Percentiles rank a stretch among this genome's conserved stretches.
These are phyloP conservation scores for Zygoascus tannicola DNA, from an alignment of 805 yeast species.

Conservation along the genomic window DNA sequence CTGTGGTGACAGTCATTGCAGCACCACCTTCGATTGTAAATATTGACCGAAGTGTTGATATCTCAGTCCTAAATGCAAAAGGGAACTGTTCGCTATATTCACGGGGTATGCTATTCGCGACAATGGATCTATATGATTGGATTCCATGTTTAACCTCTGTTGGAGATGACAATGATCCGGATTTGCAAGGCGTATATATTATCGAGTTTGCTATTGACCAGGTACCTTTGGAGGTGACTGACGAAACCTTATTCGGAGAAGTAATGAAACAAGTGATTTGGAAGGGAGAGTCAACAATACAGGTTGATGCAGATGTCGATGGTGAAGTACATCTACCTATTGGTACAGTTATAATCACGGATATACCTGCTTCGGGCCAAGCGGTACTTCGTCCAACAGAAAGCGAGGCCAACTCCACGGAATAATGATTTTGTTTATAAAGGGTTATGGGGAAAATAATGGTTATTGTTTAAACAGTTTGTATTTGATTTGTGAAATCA, in stretches of 20 bases:
- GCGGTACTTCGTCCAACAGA: constrained; percentile 11
- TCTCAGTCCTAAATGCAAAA: constrained; percentile 31
- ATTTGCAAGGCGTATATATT: constrained; percentile 22
- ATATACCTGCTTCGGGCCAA: constrained; percentile 17
- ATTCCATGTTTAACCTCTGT: constrained; percentile 29
- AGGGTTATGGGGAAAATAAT: not conserved
- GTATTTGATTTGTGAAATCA: no score
- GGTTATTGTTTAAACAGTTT: not conserved
- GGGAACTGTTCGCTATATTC: constrained; percentile 37
- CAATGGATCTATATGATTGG: constrained; percentile 40
- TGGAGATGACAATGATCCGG: constrained; percentile 6
- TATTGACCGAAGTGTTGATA: constrained; percentile 16
- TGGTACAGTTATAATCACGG: constrained; percentile 26
- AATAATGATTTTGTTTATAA: no score
- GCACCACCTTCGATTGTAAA: constrained; percentile 19
- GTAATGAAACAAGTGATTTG: constrained; percentile 36
- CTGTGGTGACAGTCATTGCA: constrained; percentile 20
- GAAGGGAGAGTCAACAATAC: constrained; percentile 32
- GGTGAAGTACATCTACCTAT: constrained; percentile 24
- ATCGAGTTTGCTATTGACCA: constrained; percentile 35
- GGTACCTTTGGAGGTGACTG: constrained; percentile 35
- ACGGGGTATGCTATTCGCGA: constrained; percentile 34
- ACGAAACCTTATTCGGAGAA: constrained; percentile 34
- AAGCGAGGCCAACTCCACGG: no score
- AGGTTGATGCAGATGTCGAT: constrained; percentile 34